These are phyloP conservation scores for Talaromyces sp. DNA, from an alignment of 2,329 filamentous ascomycete species.

Conservation along the genomic window DNA sequence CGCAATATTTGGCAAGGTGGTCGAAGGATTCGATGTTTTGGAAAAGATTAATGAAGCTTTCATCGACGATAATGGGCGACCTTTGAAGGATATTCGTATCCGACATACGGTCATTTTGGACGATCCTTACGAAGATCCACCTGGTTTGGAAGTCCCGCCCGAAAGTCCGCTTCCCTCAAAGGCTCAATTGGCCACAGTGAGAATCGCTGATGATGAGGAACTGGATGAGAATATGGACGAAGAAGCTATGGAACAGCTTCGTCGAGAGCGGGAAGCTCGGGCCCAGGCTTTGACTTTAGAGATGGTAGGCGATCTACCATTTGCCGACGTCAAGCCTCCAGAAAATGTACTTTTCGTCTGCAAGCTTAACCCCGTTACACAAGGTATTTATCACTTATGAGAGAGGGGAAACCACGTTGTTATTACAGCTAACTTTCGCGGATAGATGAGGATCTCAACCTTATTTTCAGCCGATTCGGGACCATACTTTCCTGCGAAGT, in stretches of 20 bases:
- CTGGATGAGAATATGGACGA: constrained; percentile 76
- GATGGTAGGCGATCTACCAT: constrained; percentile 96
- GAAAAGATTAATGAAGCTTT: constrained; percentile 93
- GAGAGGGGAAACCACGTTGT: neutral
- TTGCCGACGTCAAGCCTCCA: constrained; percentile 93
- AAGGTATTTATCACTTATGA: constrained; percentile 44
- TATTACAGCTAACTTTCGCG: constrained; percentile 19
- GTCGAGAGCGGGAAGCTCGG: constrained; percentile 84
- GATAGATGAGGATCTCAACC: constrained; percentile 79
- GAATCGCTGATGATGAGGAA: constrained; percentile 85
- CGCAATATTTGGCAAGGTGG: constrained; percentile 92
- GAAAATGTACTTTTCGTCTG: constrained; percentile 98
- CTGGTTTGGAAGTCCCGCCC: constrained; percentile 70
- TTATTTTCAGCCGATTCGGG: constrained; percentile 96
- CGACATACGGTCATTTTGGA: constrained; percentile 89
- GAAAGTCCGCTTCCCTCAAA: constrained; percentile 77
- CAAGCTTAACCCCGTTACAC: constrained; percentile 95
- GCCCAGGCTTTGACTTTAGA: constrained; percentile 93
- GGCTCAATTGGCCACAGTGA: constrained; percentile 83
- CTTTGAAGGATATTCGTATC: constrained; percentile 90
- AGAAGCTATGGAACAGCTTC: constrained; percentile 72
- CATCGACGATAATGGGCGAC: constrained; percentile 78
- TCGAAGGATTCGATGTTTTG: constrained; percentile 89
- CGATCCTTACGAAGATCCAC: constrained; percentile 83
- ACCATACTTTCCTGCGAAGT: constrained; percentile 94